phyloP scores from a whole-genome alignment of 2,329 filamentous ascomycete species.

The Didymella pomorum region DNA sequence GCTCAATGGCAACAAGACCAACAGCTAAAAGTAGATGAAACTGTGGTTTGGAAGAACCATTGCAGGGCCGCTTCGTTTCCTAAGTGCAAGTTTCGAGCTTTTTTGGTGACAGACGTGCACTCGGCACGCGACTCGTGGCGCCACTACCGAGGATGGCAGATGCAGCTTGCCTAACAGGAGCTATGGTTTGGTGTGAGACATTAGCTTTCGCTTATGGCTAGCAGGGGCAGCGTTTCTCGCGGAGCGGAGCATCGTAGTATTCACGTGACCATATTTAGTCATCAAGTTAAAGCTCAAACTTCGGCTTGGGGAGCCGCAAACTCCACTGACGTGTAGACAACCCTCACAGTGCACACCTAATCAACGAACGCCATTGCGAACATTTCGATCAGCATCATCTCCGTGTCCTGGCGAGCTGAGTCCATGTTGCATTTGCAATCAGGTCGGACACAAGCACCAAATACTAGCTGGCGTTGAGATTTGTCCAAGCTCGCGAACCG shows the following conservation, averaged over 20 bases:
- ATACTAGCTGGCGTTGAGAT: background rate
- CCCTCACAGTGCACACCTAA: constrained; percentile 8
- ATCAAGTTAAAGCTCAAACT: constrained; percentile 3
- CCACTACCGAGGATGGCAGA: constrained; percentile 3
- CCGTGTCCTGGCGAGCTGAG: constrained; percentile 11
- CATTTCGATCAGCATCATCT: constrained; percentile 15
- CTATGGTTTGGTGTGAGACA: constrained; percentile 1
- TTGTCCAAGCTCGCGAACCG: constrained; percentile 10
- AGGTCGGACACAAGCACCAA: background rate
- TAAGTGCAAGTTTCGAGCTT: constrained; percentile 3
- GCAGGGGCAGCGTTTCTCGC: background rate
- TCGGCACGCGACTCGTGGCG: constrained; percentile 17
- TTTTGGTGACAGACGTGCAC: constrained; percentile 5
- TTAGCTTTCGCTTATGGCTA: constrained; percentile 9
- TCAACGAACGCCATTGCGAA: constrained; percentile 14
- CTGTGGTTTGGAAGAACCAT: constrained; percentile 18
- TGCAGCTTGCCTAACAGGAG: constrained; percentile 4
- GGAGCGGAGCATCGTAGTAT: background rate
- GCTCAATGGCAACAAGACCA: background rate
- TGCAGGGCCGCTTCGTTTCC: constrained; percentile 18
- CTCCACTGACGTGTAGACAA: constrained; percentile 21
- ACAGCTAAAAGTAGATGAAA: constrained; percentile 2
- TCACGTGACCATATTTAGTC: background rate
- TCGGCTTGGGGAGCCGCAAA: constrained; percentile 18
- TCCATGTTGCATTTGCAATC: background rate